Evolutionary conservation across 1,284 basidiomycete species (phyloP), one percentile per base, ranked within the genome.

Genomic region (Cerioporus squamosus): DNA sequence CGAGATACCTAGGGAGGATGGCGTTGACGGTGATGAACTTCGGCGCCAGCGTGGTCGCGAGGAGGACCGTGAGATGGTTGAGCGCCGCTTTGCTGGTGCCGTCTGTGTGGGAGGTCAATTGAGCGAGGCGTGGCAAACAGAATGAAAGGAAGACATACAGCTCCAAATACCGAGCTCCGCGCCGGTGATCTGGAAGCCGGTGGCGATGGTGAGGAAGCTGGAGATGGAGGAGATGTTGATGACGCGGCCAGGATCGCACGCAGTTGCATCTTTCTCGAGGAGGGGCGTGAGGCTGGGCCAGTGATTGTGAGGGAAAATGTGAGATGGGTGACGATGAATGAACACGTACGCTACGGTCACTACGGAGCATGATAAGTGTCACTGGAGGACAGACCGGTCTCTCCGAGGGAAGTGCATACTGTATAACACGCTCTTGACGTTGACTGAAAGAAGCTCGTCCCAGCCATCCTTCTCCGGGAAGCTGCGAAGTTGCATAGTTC

Each of bases 171-270:
- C 94, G 29, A 76, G 78, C 1, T 89, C 90, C 2, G 73, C 72
- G 2, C 72, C 77, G 15, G 86, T 83, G 10, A 93, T 72, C 0
- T 70, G 60, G 24, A 79, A 74, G 64, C 84, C 86, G 15, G 78
- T 79, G 1, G 77, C 75, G 4, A 71, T 61, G 0, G 91, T 81
- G 47, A 79, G 79, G 22, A 91, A 75, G 5, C 88, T 86, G 0
- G 90, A 82, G 4, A 84, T 81, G 0, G 91, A 94, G 2, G 93
- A 92, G 66, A 95, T 90, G 69, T 92, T 93, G 73, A 94, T 86
- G 14, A 94, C 87, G 24, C 87, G 83, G 1, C 80, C 88, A 2
- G 92, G 92, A 68, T 94, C 87, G 38, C 74, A 66, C 24, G 85
- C 82, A 17, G 79, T 85, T 0, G 90, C 80, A 61, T 85, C 88